Base-by-base conservation (phyloP, 805 yeast genomes). In the Starmerella floris region DNA sequence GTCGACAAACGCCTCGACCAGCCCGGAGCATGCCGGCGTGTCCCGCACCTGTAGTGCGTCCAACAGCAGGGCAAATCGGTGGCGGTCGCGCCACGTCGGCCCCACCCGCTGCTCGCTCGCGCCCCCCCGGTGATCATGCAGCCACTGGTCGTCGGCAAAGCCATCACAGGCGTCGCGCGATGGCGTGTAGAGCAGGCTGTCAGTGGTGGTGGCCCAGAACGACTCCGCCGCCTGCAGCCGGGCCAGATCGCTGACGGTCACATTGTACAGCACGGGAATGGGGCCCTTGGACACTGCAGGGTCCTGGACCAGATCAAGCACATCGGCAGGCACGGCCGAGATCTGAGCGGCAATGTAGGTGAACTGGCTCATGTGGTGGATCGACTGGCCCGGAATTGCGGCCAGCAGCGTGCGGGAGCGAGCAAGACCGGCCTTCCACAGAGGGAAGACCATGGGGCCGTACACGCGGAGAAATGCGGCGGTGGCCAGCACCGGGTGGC, bases 361-460 rank as follows among this genome's bases (percentile, higher is more conserved):
- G 56, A 71, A 73, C 15, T 74, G 66, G 37, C 54, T 38, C 46
- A 56, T 41, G 23, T 50, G 43, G 9, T 56, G 27, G 21, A 51
- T 33, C 25, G 43, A 25, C 19, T 33, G 26, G 23, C 43, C 44
- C 5, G 44, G 39, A 4, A 39, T 30, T 17, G 48, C 33, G 10
- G 51, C 55, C 26, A 79, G 46, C 2, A 82, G 47, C 4, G 82
- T 66, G 30, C 74, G 62, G 44, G 74, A 69, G 17, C 91, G 62
- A 27, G 78, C 54, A 31, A 82, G 59, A 2, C 76, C 70, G 27
- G 74, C 65, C 58, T 76, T 79, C 76, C 79, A 82, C 4, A 78
- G 56, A 31, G 66, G 70, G 54, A 78, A 80, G 2, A 76, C 62
- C 39, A 77, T 61, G 1, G 91, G 87, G 0, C 93, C 87, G 40